These are phyloP conservation scores for Magnolia officinalis DNA, from an alignment of 164 flowering plant species.

Conservation along the genomic window DNA sequence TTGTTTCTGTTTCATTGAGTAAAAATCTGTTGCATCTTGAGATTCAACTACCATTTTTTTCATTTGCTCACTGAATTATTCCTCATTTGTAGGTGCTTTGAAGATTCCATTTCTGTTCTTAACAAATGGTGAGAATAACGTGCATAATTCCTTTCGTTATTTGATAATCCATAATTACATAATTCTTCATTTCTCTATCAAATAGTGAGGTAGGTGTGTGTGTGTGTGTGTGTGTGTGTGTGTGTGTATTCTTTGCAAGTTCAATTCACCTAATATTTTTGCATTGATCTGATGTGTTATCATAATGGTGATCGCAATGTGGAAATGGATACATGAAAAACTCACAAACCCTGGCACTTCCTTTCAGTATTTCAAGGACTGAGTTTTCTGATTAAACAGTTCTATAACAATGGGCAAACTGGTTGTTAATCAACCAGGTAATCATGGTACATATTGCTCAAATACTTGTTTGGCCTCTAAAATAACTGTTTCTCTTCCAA, in stretches of 20 bases:
- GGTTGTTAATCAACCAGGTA: not conserved
- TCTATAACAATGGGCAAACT: not conserved
- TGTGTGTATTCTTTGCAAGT: too few relatives aligned
- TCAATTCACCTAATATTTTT: too few relatives aligned
- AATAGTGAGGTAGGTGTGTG: too few relatives aligned
- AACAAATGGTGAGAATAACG: conserved; percentile 68
- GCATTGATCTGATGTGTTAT: not conserved
- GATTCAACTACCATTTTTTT: not conserved
- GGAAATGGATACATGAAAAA: not conserved
- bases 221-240: too few relatives aligned
- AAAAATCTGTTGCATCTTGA: not conserved
- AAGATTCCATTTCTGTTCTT: conserved; percentile 68
- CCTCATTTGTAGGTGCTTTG: conserved; percentile 48
- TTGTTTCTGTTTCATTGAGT: not conserved
- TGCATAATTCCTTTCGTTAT: not conserved
- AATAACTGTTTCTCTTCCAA: not conserved
- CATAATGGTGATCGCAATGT: not conserved
- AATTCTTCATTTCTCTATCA: not conserved
- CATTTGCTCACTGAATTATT: not conserved
- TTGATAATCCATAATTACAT: not conserved
- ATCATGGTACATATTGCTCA: not conserved
- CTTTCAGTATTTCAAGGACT: not conserved
- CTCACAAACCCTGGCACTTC: not conserved
- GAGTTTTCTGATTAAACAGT: not conserved
- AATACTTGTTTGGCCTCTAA: too few relatives aligned